Conservation (phyloP, 164 flowering plant genomes). For the Buxus sempervirens region DNA sequence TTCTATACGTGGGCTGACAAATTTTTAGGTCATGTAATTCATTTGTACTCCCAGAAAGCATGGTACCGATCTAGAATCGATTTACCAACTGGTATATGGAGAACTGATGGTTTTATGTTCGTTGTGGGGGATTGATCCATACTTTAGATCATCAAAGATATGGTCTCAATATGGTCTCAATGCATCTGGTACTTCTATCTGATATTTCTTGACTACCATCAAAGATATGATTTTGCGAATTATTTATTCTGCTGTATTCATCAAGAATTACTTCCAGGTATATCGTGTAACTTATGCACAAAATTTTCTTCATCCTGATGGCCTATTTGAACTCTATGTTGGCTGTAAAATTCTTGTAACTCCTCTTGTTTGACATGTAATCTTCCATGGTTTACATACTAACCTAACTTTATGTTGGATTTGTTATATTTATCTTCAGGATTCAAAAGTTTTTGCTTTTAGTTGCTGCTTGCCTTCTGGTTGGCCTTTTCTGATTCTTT, state of each 20-base stretch:
- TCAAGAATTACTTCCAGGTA: conserved; percentile 79
- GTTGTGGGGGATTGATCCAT: no score
- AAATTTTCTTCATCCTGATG: neutral
- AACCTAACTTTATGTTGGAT: neutral
- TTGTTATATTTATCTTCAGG: conserved; percentile 36
- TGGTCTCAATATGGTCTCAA: no score
- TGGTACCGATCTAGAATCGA: no score
- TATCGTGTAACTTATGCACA: neutral
- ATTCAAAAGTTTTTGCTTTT: conserved; percentile 61
- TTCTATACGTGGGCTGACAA: no score
- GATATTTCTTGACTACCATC: conserved; percentile 39
- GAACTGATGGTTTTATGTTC: no score
- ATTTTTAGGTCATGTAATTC: no score
- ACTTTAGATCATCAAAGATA: no score
- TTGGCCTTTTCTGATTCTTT: conserved; percentile 54
- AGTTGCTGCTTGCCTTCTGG: conserved; percentile 72
- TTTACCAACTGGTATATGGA: no score
- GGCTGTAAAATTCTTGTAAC: neutral
- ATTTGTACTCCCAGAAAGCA: no score
- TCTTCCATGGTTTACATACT: conserved; percentile 7
- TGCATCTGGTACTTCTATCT: neutral
- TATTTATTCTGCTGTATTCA: conserved; percentile 69
- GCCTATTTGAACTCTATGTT: neutral
- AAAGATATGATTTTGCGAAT: conserved; percentile 86
- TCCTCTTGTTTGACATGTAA: conserved; percentile 2